Evolutionary conservation across 2,329 filamentous ascomycete genomes (phyloP).

Genomic region (Pseudogymnoascus sp.): DNA sequence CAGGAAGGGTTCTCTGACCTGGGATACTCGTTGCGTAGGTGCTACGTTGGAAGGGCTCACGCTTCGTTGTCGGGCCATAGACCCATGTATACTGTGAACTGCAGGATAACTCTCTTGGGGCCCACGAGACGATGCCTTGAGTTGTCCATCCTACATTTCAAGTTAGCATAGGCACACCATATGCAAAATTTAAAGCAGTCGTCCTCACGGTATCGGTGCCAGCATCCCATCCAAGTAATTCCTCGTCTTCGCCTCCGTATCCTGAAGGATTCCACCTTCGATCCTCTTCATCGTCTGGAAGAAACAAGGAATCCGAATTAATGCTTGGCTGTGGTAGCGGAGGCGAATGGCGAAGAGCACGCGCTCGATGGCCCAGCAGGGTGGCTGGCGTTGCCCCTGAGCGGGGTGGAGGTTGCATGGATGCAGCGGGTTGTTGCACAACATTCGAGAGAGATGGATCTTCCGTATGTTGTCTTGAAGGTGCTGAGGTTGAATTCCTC

Average conservation of each 20-base stretch:
- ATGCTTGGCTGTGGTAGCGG: constrained; percentile 49
- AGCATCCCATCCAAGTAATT: constrained; percentile 68
- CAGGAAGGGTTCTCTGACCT: constrained; percentile 42
- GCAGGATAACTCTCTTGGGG: constrained; percentile 11
- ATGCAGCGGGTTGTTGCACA: constrained; percentile 19
- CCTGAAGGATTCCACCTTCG: constrained; percentile 65
- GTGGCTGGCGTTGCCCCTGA: constrained; percentile 16
- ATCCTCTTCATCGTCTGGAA: constrained; percentile 60
- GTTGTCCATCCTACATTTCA: constrained; percentile 21
- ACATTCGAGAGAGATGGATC: constrained; percentile 18
- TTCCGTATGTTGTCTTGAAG: constrained; percentile 24
- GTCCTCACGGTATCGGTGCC: constrained; percentile 53
- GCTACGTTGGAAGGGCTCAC: constrained; percentile 42
- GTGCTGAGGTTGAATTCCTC: constrained; percentile 21
- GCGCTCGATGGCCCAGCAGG: constrained; percentile 33
- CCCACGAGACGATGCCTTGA: constrained; percentile 18
- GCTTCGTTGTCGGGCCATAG: constrained; percentile 8
- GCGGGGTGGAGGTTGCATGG: constrained; percentile 24
- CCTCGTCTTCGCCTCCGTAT: constrained; percentile 57
- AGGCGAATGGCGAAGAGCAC: constrained; percentile 42
- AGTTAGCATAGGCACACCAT: constrained; percentile 25
- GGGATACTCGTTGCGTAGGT: constrained; percentile 67
- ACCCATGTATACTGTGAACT: constrained; percentile 10
- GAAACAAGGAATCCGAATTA: constrained; percentile 62
- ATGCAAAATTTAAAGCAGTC: constrained; percentile 1